Evolutionary conservation across 1,284 basidiomycete genomes (phyloP).

Genomic region (Ganoderma leucocontextum): DNA sequence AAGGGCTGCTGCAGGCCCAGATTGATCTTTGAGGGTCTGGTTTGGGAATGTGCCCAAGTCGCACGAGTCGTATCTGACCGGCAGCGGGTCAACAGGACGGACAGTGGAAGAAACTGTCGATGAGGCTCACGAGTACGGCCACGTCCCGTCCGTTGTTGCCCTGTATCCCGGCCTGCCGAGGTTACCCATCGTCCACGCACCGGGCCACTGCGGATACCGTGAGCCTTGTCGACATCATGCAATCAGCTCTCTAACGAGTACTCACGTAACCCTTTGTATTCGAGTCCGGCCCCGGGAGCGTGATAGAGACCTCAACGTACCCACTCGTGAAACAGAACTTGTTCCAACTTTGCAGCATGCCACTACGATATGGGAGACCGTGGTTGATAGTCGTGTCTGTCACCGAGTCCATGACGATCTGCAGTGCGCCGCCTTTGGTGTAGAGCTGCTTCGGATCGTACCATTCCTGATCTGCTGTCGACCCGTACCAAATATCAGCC

Average conservation of each 20-base stretch:
- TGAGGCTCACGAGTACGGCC: slow-evolving; percentile 63
- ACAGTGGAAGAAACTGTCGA: slow-evolving; percentile 47
- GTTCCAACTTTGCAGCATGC: slow-evolving; percentile 81
- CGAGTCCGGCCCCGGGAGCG: slow-evolving; percentile 47
- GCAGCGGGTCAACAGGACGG: not conserved
- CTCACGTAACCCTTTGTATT: slow-evolving; percentile 48
- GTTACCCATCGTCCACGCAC: slow-evolving; percentile 92
- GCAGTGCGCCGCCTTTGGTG: slow-evolving; percentile 74
- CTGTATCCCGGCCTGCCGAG: slow-evolving; percentile 85
- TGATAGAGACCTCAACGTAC: slow-evolving; percentile 67
- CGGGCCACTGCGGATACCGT: slow-evolving; percentile 62
- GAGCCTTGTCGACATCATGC: not conserved
- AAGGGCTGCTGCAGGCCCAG: slow-evolving; percentile 58
- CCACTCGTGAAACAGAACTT: slow-evolving; percentile 89
- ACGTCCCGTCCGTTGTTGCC: slow-evolving; percentile 83
- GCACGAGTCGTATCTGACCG: slow-evolving; percentile 75
- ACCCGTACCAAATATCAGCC: slow-evolving; percentile 74
- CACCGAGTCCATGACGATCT: slow-evolving; percentile 74
- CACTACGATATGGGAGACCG: slow-evolving; percentile 70
- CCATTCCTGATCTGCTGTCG: slow-evolving; percentile 75
- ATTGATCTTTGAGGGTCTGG: slow-evolving; percentile 63
- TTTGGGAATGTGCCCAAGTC: slow-evolving; percentile 88
- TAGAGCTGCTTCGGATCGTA: slow-evolving; percentile 82
- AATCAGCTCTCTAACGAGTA: slow-evolving; percentile 5
- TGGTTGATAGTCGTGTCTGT: slow-evolving; percentile 54